Conservation (phyloP, 2,329 filamentous ascomycete species). For the Exophiala viscosa region DNA sequence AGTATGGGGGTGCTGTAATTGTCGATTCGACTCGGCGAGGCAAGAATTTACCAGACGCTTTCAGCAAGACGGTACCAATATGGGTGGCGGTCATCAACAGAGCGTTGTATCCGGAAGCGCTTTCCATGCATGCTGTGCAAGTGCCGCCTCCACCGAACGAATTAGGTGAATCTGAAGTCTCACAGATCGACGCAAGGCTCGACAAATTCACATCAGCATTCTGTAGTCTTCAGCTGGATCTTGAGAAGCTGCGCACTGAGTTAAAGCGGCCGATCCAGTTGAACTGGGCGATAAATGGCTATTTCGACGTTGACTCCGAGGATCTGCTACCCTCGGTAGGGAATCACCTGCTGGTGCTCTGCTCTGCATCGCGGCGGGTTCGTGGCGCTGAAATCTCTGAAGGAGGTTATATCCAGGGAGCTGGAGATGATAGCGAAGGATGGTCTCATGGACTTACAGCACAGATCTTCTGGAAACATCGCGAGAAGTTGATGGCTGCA, state of each 20-base stretch:
- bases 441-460: slow-evolving; percentile 83
- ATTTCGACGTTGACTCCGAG: slow-evolving; percentile 1
- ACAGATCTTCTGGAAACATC: slow-evolving; percentile 72
- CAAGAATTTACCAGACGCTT: slow-evolving; percentile 90
- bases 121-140: slow-evolving; percentile 54
- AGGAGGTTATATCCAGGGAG: slow-evolving; percentile 84
- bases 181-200: slow-evolving; percentile 67
- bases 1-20: slow-evolving; percentile 61
- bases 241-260: slow-evolving; percentile 13
- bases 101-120: slow-evolving; percentile 63
- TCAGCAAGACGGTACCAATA: slow-evolving; percentile 89
- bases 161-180: slow-evolving; percentile 37
- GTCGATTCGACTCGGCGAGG: slow-evolving; percentile 91
- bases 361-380: slow-evolving; percentile 74
- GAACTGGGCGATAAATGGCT: slow-evolving; percentile 24
- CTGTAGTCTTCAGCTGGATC: slow-evolving; percentile 33
- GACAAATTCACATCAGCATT: slow-evolving; percentile 52
- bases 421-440: slow-evolving; percentile 89
- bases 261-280: slow-evolving; percentile 19
- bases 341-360: slow-evolving; percentile 68
- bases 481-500: slow-evolving; percentile 56
- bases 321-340: not conserved
- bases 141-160: slow-evolving; percentile 58
- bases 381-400: slow-evolving; percentile 65
- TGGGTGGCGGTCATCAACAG: slow-evolving; percentile 88